A percentile compares a stretch with the other conserved stretches of the same genome.
Conservation (phyloP, 306 rosid genomes). For the Cicer bijugum region DNA sequence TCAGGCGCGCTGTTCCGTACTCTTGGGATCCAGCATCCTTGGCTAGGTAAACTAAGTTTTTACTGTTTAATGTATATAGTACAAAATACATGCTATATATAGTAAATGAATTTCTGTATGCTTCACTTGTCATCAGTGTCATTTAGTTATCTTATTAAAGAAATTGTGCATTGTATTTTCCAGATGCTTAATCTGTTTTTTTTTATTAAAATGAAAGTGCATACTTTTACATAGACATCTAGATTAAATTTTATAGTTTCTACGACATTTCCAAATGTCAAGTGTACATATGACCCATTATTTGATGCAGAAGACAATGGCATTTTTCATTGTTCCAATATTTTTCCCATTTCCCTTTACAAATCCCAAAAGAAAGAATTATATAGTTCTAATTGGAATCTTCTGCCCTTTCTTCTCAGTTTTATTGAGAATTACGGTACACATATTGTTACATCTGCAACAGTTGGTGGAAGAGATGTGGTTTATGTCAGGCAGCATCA, state of each 20-base stretch:
- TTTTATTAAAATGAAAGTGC: not conserved
- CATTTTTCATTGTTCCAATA: constrained; percentile 12
- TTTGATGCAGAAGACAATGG: constrained; percentile 3
- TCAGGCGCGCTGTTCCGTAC: constrained; percentile 83
- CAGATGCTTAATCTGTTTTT: not conserved
- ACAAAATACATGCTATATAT: not conserved
- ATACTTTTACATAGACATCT: not conserved
- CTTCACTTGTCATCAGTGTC: not conserved
- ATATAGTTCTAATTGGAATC: constrained; percentile 36
- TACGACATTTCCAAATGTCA: constrained; percentile 4
- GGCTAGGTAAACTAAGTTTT: constrained; percentile 67
- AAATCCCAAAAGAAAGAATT: constrained; percentile 31
- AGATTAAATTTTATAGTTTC: constrained; percentile 27
- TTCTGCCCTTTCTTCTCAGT: constrained; percentile 59
- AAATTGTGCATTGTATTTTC: constrained; percentile 17
- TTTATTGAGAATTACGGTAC: constrained; percentile 97
- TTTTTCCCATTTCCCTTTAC: constrained; percentile 17
- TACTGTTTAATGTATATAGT: constrained; percentile 11
- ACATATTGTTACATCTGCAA: constrained; percentile 92
- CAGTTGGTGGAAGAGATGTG: constrained; percentile 92
- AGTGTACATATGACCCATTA: constrained; percentile 17
- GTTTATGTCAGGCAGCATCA: constrained; percentile 96
- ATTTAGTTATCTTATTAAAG: not conserved
- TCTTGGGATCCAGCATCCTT: constrained; percentile 94
- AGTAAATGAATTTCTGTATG: not conserved